Evolutionary conservation across 257 asterid species (phyloP), one percentile per base, ranked within the genome.

Genomic region (Solanum rostratum): DNA sequence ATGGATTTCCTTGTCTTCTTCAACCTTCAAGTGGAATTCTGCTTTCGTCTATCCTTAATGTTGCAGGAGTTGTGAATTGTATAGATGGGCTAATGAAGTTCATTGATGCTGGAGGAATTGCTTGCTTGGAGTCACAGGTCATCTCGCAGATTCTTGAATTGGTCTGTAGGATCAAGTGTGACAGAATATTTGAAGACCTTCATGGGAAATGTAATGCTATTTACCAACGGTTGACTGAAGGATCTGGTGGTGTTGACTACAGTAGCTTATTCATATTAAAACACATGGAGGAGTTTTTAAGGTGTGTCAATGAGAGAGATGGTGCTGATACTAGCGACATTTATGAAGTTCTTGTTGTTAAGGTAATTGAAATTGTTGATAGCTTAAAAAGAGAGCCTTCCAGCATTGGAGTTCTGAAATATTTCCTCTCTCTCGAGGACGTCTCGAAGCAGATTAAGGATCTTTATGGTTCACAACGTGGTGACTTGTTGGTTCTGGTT

Each of bases 1-100:
- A 94, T 91, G 99, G 99, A 24, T 92, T 97, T 88, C 97, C 99
- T 18, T 91, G 93, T 83, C 87, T 90, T 87, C 84, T 85, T 86
- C 94, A 87, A 70, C 87, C 82, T 88, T 85, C 88, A 7, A 85
- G 93, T 84, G 98, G 91, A 86, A 84, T 91, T 88, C 84, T 97
- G 59, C 91, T 97, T 41, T 97, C 99, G 80, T 95, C 97, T 89
- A 89, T 93, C 83, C 94, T 94, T 87, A 93, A 84, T 89, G 90
- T 93, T 84, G 88, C 85, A 84, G 94, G 93, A 62, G 92, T 95
- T 76, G 85, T 95, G 83, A 52, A 54, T 74, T 83, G 91, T 85
- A 89, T 97, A 55, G 91, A 91, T 83, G 94, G 93, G 73, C 88
- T 97, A 87, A 90, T 94, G 88, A 93, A 89, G 85, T 60, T 90